phyloP scores from a whole-genome alignment of 768 basidiomycete genomes.

The Calocybe indica region DNA sequence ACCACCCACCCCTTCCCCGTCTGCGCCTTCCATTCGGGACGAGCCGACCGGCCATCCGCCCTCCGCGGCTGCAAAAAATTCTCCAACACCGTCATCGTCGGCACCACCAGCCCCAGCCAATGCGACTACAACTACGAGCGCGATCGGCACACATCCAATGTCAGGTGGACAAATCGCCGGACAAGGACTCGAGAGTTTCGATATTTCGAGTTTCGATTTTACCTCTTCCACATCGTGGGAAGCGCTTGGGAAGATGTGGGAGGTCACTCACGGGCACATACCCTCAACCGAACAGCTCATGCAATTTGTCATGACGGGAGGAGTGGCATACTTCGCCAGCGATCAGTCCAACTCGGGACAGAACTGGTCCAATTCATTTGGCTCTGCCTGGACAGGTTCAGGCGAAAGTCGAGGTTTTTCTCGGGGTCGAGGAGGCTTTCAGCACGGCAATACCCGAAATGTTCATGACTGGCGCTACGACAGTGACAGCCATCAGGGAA shows the following conservation, averaged over 20 bases:
- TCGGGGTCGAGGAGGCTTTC: constrained; percentile 34
- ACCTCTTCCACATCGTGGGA: constrained; percentile 74
- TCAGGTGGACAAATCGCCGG: constrained; percentile 25
- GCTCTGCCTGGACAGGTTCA: constrained; percentile 22
- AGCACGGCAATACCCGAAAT: constrained; percentile 45
- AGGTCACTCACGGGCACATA: constrained; percentile 55
- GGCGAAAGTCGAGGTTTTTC: constrained; percentile 26
- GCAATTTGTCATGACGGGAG: constrained; percentile 55
- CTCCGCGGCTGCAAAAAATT: no score
- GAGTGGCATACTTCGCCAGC: constrained; percentile 17
- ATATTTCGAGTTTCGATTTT: constrained; percentile 68
- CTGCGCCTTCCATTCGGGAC: no score
- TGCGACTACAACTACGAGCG: constrained; percentile 52
- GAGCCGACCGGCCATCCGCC: no score
- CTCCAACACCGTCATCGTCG: constrained; percentile 14
- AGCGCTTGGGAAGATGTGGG: constrained; percentile 75
- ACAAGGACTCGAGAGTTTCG: constrained; percentile 61
- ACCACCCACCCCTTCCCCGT: constrained; percentile 5
- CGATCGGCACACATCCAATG: constrained; percentile 32
- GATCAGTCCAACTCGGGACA: constrained; percentile 12
- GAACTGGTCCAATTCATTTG: constrained; percentile 13
- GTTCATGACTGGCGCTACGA: constrained; percentile 28
- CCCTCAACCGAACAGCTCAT: constrained; percentile 76
- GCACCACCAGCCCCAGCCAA: constrained; percentile 5
- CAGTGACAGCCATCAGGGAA: constrained; percentile 24